Conservation (phyloP, 768 basidiomycete species). For the Pulveroboletus sp. region DNA sequence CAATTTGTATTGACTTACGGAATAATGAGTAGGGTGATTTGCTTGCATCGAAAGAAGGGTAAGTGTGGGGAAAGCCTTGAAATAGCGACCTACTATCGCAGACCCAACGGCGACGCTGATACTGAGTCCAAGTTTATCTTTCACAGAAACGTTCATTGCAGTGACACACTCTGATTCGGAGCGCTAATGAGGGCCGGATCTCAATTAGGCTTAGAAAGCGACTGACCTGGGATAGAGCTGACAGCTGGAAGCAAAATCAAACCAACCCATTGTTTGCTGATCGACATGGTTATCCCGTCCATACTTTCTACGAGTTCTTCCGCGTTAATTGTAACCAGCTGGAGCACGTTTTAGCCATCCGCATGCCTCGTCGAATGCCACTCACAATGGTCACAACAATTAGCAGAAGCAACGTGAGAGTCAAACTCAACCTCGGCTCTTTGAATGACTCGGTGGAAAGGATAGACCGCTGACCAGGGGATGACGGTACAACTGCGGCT, state of each 20-base stretch:
- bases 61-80: neutral
- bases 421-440: constrained; percentile 56
- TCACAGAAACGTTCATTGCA: constrained; percentile 84
- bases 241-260: constrained; percentile 86
- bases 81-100: constrained; percentile 51
- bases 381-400: constrained; percentile 60
- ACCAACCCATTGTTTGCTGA: constrained; percentile 87
- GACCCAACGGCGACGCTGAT: constrained; percentile 83
- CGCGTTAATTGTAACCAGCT: constrained; percentile 58
- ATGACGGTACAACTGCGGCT: constrained; percentile 11
- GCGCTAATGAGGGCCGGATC: neutral
- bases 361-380: constrained; percentile 5
- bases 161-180: constrained; percentile 69
- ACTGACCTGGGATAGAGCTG: constrained; percentile 68
- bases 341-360: neutral
- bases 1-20: constrained; percentile 54
- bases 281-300: constrained; percentile 63
- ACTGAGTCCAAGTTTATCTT: constrained; percentile 77
- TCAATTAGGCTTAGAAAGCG: neutral
- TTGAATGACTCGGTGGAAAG: constrained; percentile 30
- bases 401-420: constrained; percentile 53
- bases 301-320: constrained; percentile 81
- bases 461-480: constrained; percentile 15
- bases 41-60: constrained; percentile 37
- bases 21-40: constrained; percentile 83